These are phyloP conservation scores for Acanthamoeba lenticulata DNA, from an alignment of 208 protist species.

Conservation along the genomic window DNA sequence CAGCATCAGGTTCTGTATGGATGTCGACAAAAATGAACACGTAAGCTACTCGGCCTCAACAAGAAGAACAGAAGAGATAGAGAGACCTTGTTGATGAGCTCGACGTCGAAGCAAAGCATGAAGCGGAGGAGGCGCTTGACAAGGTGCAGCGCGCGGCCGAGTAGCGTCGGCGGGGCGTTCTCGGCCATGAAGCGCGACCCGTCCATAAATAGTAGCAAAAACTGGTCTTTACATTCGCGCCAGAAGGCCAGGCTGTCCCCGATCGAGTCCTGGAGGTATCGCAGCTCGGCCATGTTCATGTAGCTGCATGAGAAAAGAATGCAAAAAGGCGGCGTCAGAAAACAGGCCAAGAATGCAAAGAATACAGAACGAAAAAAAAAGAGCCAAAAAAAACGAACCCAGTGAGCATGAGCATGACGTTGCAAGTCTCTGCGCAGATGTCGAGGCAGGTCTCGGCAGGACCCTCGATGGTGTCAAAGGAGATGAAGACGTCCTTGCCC, in stretches of 20 bases:
- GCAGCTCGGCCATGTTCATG: conserved; percentile 67
- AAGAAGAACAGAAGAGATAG: neutral
- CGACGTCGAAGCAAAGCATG: conserved; percentile 46
- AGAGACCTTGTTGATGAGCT: conserved; percentile 49
- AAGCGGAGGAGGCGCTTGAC: conserved; percentile 50
- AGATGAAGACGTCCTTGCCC: conserved; percentile 54
- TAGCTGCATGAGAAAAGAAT: neutral
- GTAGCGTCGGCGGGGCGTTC: neutral
- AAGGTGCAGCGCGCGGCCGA: neutral
- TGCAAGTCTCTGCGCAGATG: conserved; percentile 56
- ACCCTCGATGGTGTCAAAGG: conserved; percentile 51
- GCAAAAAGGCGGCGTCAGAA: neutral
- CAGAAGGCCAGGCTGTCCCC: conserved; percentile 53
- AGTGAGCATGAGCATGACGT: conserved; percentile 51
- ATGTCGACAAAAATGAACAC: no score
- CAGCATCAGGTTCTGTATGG: conserved; percentile 46
- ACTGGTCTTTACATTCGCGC: conserved; percentile 47
- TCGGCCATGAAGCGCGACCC: neutral
- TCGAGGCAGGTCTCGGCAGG: conserved; percentile 42
- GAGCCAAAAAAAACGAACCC: neutral
- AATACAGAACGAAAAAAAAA: neutral
- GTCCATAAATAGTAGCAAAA: conserved; percentile 63
- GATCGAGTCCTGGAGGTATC: conserved; percentile 42
- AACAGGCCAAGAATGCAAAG: conserved; percentile 16
- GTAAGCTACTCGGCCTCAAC: neutral